Evolutionary conservation across 1,139 yeast species (phyloP), one percentile per base, ranked within the genome.

Genomic region (Geotrichum armillariae): DNA sequence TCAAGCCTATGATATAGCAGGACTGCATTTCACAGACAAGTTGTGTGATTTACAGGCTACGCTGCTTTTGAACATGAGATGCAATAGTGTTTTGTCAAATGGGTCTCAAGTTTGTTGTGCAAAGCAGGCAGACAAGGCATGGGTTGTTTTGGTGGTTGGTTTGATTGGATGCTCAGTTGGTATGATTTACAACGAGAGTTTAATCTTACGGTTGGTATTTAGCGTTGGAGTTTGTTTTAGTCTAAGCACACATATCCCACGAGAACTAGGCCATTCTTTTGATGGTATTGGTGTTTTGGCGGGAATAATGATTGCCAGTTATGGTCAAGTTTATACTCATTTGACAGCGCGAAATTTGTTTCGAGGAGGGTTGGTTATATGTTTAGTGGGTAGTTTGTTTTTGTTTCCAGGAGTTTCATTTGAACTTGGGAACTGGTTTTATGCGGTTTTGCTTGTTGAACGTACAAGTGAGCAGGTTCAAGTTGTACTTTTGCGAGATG

Each of bases 21-120:
- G 54, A 9, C 25, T 51, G 7, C 54, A 51, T 27, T 51, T 51
- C 21, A 34, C 8, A 4, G 29, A 44, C 5, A 17, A 27, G 11
- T 23, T 51, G 18, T 44, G 51, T 17, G 38, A 31, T 6, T 14
- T 31, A 6, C 50, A 46, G 31, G 54, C 51, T 2, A n/a, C 25
- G 16, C 12, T 38, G 17, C 29, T 50, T 2, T n/a, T 48, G 1
- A 46, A 46, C 33, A 4, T 27, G 23, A 23, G 46, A 9, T 46
- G 50, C 32, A 46, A 46, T 20, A 8, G 31, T 11, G 49, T 22
- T 1, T n/a, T 46, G 8, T n/a, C 45, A 11, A 22, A 34, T 9
- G 37, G 32, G 14, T 14, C 29, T 4, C 50, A 46, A 21, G 35
- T 46, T 4, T 40, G 46, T 16, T 46, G 50, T 29, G 41, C 41